Evolutionary conservation across 1,139 yeast genomes (phyloP).

Genomic region (Nadsonia starkeyi-henricii): DNA sequence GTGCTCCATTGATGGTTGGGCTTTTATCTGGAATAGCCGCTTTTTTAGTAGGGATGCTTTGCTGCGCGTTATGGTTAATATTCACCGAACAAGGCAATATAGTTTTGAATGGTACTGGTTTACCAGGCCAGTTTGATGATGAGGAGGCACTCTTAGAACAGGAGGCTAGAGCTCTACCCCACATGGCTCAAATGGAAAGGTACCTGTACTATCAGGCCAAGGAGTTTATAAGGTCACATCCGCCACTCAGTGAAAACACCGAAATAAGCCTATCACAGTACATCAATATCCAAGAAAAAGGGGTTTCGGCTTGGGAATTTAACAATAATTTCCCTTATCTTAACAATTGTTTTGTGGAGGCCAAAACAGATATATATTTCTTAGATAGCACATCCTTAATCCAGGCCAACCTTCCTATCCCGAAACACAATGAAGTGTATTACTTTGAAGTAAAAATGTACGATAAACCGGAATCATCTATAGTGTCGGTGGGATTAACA

Average conservation of each 20-base stretch:
- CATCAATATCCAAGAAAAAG: constrained; percentile 73
- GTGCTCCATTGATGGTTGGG: constrained; percentile 24
- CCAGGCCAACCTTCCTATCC: constrained; percentile 79
- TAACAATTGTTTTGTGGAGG: constrained; percentile 46
- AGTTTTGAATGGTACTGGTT: constrained; percentile 20
- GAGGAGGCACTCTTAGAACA: constrained; percentile 51
- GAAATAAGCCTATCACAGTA: constrained; percentile 33
- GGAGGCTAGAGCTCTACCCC: constrained; percentile 59
- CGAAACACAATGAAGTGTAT: constrained; percentile 73
- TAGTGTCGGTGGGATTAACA: constrained; percentile 60
- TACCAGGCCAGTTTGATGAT: constrained; percentile 39
- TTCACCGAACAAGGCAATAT: constrained; percentile 17
- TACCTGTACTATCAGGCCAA: constrained; percentile 43
- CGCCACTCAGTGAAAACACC: constrained; percentile 29
- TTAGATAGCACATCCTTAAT: constrained; percentile 54
- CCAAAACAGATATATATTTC: constrained; percentile 68
- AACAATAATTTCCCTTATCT: constrained; percentile 49
- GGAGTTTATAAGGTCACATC: constrained; percentile 29
- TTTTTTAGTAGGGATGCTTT: constrained; percentile 19
- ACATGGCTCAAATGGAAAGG: constrained; percentile 36
- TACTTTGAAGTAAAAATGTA: constrained; percentile 76
- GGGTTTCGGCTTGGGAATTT: constrained; percentile 88
- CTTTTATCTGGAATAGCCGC: constrained; percentile 25
- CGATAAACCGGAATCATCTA: constrained; percentile 43
- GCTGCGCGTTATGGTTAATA: constrained; percentile 23